Evolutionary conservation across 2,329 filamentous ascomycete species (phyloP).

Genomic region (Dichotomopilus funicola): DNA sequence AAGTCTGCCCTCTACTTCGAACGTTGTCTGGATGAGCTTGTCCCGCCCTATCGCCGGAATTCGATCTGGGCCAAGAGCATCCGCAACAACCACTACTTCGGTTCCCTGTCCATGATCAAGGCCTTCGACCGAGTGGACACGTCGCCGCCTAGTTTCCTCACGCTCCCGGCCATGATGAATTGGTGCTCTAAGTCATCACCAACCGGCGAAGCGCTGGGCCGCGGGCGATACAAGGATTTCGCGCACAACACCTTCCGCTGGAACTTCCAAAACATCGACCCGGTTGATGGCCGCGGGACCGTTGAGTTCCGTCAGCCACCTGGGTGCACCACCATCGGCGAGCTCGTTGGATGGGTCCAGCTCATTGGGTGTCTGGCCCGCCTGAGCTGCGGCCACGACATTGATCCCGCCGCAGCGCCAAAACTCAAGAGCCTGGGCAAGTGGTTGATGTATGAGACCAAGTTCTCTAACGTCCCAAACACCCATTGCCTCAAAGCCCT

Average conservation of each 20-base stretch:
- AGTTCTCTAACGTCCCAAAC: slow-evolving; percentile 6
- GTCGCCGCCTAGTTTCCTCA: slow-evolving; percentile 5
- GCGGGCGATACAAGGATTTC: slow-evolving; percentile 12
- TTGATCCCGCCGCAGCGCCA: slow-evolving; percentile 13
- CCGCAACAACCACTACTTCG: slow-evolving; percentile 21
- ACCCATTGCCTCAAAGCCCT: slow-evolving; percentile 5
- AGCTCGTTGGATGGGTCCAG: slow-evolving; percentile 21
- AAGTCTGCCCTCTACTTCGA: slow-evolving; percentile 23
- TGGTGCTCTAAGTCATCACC: slow-evolving; percentile 17
- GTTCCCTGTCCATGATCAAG: slow-evolving; percentile 7
- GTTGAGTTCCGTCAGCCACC: slow-evolving; percentile 22
- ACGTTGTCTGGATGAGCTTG: slow-evolving; percentile 22
- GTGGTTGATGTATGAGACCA: slow-evolving; percentile 21
- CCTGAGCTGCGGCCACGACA: slow-evolving; percentile 14
- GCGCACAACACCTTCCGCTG: slow-evolving; percentile 19
- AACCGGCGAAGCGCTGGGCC: slow-evolving; percentile 18
- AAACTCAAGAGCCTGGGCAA: slow-evolving; percentile 17
- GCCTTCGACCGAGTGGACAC: slow-evolving; percentile 16
- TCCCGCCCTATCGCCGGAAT: slow-evolving; percentile 21
- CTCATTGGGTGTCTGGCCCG: slow-evolving; percentile 22
- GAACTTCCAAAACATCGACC: slow-evolving; percentile 16
- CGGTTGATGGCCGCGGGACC: slow-evolving; percentile 15
- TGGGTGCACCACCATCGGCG: slow-evolving; percentile 11
- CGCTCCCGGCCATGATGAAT: slow-evolving; percentile 18
- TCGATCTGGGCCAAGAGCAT: slow-evolving; percentile 23